Conservation (phyloP, 768 basidiomycete genomes). For the Tulasnella calospora region DNA sequence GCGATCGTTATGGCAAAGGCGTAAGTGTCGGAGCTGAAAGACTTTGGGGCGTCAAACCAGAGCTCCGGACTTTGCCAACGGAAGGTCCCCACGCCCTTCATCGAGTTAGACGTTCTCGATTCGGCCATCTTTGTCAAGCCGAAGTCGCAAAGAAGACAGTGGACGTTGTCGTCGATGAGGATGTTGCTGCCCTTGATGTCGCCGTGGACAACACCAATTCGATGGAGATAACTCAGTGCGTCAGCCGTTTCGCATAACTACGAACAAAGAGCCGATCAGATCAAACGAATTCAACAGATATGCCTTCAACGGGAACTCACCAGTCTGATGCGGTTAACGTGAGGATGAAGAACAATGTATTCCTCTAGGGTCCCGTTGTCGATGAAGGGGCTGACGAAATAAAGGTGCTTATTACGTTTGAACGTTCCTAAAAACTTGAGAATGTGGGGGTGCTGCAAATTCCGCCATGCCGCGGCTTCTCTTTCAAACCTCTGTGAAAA, state of each 20-base stretch:
- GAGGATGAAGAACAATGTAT: neutral
- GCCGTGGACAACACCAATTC: neutral
- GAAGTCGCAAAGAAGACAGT: neutral
- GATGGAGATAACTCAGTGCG: neutral
- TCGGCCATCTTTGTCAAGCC: neutral
- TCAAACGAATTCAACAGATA: neutral
- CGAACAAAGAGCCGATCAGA: neutral
- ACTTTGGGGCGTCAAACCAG: neutral
- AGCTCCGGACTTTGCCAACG: neutral
- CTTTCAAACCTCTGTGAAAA: neutral
- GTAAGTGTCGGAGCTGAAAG: neutral
- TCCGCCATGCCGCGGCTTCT: neutral
- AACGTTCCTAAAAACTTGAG: neutral
- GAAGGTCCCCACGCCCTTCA: neutral
- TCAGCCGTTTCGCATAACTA: neutral
- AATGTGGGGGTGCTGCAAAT: neutral
- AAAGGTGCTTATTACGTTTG: neutral
- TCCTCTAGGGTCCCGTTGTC: neutral
- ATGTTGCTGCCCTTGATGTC: slow-evolving; percentile 10
- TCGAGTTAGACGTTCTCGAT: neutral
- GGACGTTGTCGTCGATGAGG: neutral
- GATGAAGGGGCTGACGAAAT: neutral
- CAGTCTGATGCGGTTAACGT: neutral
- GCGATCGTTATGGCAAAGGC: neutral
- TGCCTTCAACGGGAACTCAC: neutral